Percentiles rank a stretch among this genome's conserved stretches.
These are phyloP conservation scores for Beauveria medogensis DNA, from an alignment of 2,329 filamentous ascomycete species.

Conservation along the genomic window DNA sequence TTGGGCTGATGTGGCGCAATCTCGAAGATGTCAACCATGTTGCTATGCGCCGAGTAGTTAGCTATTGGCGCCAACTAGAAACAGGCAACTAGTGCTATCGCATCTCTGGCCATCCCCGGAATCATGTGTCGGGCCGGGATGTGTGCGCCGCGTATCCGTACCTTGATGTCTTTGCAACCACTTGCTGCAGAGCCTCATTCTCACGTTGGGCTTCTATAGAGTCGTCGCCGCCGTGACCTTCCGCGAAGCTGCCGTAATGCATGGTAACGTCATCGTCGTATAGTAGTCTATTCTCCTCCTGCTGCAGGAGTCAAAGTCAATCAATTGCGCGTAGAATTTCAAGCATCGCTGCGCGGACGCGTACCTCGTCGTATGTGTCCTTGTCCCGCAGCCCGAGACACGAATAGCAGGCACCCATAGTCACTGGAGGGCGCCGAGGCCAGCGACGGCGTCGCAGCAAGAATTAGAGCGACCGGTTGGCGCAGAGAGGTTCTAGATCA, in stretches of 20 bases:
- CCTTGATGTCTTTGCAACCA: slow-evolving; percentile 58
- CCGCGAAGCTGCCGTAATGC: slow-evolving; percentile 56
- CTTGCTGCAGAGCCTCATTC: slow-evolving; percentile 55
- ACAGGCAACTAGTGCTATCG: neutral
- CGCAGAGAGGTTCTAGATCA: slow-evolving; percentile 1
- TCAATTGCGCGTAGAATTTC: neutral
- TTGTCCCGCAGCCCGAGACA: slow-evolving; percentile 46
- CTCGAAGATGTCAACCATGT: slow-evolving; percentile 61
- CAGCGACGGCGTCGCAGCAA: neutral
- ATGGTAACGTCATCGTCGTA: slow-evolving; percentile 52
- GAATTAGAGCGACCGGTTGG: neutral
- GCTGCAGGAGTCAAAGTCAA: slow-evolving; percentile 25
- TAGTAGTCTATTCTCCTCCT: slow-evolving; percentile 49
- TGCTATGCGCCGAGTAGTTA: slow-evolving; percentile 32
- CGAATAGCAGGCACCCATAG: slow-evolving; percentile 54
- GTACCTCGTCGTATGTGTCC: slow-evolving; percentile 48
- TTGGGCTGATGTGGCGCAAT: slow-evolving; percentile 45
- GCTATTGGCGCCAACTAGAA: neutral
- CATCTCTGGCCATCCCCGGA: neutral
- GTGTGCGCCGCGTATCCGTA: slow-evolving; percentile 25
- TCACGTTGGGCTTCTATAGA: slow-evolving; percentile 56
- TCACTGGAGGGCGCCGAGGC: neutral
- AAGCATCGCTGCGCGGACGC: slow-evolving; percentile 12
- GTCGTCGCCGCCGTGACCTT: slow-evolving; percentile 48
- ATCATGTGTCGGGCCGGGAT: too few species aligned